Base-by-base conservation (phyloP, 805 yeast genomes). In the Tetrapisispora arboricola region DNA sequence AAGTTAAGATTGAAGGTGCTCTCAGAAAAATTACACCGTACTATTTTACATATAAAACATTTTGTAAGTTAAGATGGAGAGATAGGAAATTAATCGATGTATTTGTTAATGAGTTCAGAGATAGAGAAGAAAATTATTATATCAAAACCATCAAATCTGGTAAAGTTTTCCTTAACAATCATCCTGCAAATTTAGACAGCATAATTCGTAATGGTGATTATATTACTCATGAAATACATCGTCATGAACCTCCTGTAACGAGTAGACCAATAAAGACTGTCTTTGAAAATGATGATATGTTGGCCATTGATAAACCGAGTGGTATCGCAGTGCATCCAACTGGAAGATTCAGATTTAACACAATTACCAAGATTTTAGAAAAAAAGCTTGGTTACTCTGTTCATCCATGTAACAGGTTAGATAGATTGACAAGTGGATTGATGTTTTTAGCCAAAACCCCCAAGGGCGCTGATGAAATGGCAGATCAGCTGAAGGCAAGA, bases 241-340 rank as follows among this genome's bases (percentile, higher is more conserved):
- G 92, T 37, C 96, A 90, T 55, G 98, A 92, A 55, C 96, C 96
- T 2, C 76, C 94, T 0, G 88, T 88, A 2, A 61, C 81, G 40
- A 44, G 64, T 42, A 54, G 67, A 33, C 72, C 73, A 0, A 78
- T 86, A 37, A 70, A 72, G 41, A 75, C 84, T 19, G 82, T 88
- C 0, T 71, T 70, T 55, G 84, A 87, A 53, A 80, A 85, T 57
- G 86, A 80, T 7, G 74, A 82, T 38, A 57, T 86, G 18, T 68
- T 92, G 5, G 94, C 84, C 3, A 80, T 92, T 18, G 95, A 90
- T 58, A 92, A 92, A 49, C 98, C 98, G 0, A 73, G 92, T 4
- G 96, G 98, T 0, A 72, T 92, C 2, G 96, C 98, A 0, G 95
- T 85, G 0, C 98, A 92, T 58, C 97, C 98, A 3, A 82, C 96